These are phyloP conservation scores for Nakazawaea wickerhamii DNA, from an alignment of 805 yeast species.

Conservation along the genomic window DNA sequence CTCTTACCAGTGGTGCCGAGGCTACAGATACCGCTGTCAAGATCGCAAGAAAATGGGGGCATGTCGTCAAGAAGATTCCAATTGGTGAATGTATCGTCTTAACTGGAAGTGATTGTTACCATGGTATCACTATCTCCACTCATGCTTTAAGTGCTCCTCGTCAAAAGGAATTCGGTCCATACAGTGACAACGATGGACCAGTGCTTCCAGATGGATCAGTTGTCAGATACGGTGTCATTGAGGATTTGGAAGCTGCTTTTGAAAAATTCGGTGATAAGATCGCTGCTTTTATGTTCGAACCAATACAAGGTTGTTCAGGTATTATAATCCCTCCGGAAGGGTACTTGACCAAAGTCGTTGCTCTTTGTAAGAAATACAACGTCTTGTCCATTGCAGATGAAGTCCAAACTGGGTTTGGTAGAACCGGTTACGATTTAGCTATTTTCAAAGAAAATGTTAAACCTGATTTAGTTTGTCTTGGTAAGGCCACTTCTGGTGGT, in stretches of 20 bases:
- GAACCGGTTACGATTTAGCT: slow-evolving; percentile 21
- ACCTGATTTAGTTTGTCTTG: slow-evolving; percentile 25
- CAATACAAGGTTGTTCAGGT: slow-evolving; percentile 27
- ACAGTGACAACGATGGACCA: slow-evolving; percentile 20
- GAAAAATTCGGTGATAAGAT: slow-evolving; percentile 18
- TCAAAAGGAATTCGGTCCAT: slow-evolving; percentile 20
- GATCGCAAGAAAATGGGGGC: slow-evolving; percentile 26
- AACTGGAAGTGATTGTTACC: slow-evolving; percentile 22
- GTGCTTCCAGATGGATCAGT: slow-evolving; percentile 20
- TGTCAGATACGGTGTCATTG: slow-evolving; percentile 20
- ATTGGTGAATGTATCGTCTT: slow-evolving; percentile 18
- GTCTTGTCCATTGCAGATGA: slow-evolving; percentile 25
- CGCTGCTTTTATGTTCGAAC: slow-evolving; percentile 25
- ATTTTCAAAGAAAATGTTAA: slow-evolving; percentile 18
- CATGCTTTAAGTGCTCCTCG: slow-evolving; percentile 19
- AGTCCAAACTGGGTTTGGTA: slow-evolving; percentile 26
- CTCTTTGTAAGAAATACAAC: slow-evolving; percentile 22
- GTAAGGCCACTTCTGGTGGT: slow-evolving; percentile 25
- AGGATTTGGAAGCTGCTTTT: slow-evolving; percentile 18
- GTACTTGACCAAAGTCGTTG: slow-evolving; percentile 17
- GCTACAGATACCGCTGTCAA: slow-evolving; percentile 24
- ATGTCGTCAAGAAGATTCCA: slow-evolving; percentile 18
- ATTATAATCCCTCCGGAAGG: slow-evolving; percentile 22
- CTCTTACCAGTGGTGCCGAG: slow-evolving; percentile 25
- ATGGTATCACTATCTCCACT: slow-evolving; percentile 24